Base-by-base conservation (phyloP, 345 rosid species). In the Pugionium dolabratum region DNA sequence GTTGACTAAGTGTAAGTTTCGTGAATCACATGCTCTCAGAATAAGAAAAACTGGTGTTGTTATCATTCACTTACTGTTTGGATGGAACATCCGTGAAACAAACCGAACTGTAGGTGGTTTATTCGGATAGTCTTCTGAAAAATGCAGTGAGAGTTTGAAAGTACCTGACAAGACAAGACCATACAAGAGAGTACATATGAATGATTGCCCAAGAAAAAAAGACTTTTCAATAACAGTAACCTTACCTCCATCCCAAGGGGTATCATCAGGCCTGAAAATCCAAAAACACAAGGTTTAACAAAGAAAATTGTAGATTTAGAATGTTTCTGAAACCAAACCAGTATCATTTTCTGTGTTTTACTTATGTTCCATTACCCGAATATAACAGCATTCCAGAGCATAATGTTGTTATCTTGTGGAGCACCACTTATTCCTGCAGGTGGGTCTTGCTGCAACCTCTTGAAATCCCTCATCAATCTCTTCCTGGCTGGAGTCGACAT, bases 11-110 rank as follows among this genome's bases (percentile, higher is more conserved):
- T n/a, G 9, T 2, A 32, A 59, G 30, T 28, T 60, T 26, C 35
- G 26, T 45, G 28, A 29, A 40, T 37, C 51, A 60, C 5, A 65
- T 31, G 69, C 52, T 29, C 2, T 47, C 33, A 56, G 1, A 33
- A 34, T 1, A 25, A 72, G 25, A 44, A 18, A 18, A 18, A 18
- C 18, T 6, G 27, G 5, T 25, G 50, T 26, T 10, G 30, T 30
- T 4, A 75, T 52, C 39, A 18, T 59, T 7, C 67, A 76, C 90
- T 82, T 80, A 87, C 90, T 85, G 42, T 87, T 87, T 39, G 95
- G 95, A 73, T 87, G 95, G 78, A 87, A 87, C 95, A 87, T 85
- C 69, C 88, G 80, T 37, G 90, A 87, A 51, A 87, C 95, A 76
- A 87, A 87, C 53, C 90, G 90, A 53, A 87, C 95, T 0, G 83